Evolutionary conservation across 176 grass and related monocot species (phyloP).

Genomic region (Rhynchospora breviuscula): DNA sequence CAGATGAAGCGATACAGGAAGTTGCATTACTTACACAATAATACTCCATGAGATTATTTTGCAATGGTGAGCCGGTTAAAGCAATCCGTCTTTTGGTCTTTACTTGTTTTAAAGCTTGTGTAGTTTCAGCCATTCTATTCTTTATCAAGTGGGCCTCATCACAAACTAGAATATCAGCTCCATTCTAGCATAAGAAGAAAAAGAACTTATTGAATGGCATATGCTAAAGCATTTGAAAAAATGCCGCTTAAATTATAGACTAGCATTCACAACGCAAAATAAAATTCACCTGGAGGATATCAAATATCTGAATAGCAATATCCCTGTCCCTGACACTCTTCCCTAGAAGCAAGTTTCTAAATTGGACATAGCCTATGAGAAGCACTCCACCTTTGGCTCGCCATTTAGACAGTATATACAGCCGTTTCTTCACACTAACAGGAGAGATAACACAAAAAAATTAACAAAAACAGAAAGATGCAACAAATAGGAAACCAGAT

Average conservation of each 20-base stretch:
- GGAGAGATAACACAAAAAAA: slow-evolving; percentile 22
- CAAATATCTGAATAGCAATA: slow-evolving; percentile 56
- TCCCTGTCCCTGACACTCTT: slow-evolving; percentile 62
- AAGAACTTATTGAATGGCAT: not conserved
- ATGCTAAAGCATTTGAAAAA: slow-evolving; percentile 31
- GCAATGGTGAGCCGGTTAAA: slow-evolving; percentile 89
- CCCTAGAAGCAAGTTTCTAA: slow-evolving; percentile 87
- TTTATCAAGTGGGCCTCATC: slow-evolving; percentile 99
- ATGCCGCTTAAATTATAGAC: slow-evolving; percentile 6
- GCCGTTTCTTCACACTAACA: slow-evolving; percentile 58
- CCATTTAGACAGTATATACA: slow-evolving; percentile 79
- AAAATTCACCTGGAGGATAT: slow-evolving; percentile 64
- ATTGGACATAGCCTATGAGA: slow-evolving; percentile 93
- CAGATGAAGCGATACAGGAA: slow-evolving; percentile 23
- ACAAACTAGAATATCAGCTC: slow-evolving; percentile 95
- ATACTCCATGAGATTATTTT: slow-evolving; percentile 99
- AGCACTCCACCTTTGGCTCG: slow-evolving; percentile 74
- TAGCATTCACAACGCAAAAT: not conserved
- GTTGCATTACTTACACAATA: slow-evolving; percentile 68
- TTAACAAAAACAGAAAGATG: not conserved
- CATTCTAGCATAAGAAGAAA: slow-evolving; percentile 48
- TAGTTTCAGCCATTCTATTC: slow-evolving; percentile 86
- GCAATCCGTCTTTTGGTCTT: slow-evolving; percentile 93
- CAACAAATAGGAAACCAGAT: slow-evolving; percentile 22
- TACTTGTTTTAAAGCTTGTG: slow-evolving; percentile 88